These are phyloP conservation scores for Lasiodiplodia hormozganensis DNA, from an alignment of 2,329 filamentous ascomycete genomes.

Conservation along the genomic window DNA sequence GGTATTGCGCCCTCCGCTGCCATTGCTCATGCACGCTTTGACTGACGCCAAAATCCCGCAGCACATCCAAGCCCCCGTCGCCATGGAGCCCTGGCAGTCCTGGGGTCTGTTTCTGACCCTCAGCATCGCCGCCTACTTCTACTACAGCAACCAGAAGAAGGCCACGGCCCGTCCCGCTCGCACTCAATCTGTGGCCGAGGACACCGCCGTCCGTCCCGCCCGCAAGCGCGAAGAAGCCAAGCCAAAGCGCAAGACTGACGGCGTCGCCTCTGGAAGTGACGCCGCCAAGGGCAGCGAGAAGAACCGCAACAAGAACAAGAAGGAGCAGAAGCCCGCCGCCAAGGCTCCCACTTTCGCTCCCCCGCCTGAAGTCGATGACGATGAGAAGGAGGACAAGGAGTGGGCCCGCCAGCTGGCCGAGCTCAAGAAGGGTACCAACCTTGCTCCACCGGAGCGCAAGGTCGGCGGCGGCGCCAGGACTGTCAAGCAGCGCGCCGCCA, in stretches of 20 bases:
- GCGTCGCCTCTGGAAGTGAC: slow-evolving; percentile 16
- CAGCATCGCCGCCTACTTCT: slow-evolving; percentile 39
- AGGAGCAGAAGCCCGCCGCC: slow-evolving; percentile 39
- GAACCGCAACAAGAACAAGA: slow-evolving; percentile 27
- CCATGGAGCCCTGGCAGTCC: slow-evolving; percentile 35
- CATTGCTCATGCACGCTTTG: slow-evolving; percentile 21
- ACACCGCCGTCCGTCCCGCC: slow-evolving; percentile 17
- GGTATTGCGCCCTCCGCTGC: slow-evolving; percentile 18
- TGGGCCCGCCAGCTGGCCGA: slow-evolving; percentile 29
- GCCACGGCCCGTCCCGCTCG: slow-evolving; percentile 28
- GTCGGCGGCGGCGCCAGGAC: slow-evolving; percentile 28
- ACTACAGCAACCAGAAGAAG: slow-evolving; percentile 38
- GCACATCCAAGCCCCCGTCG: neutral
- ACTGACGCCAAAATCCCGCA: slow-evolving; percentile 17
- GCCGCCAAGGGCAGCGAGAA: slow-evolving; percentile 38
- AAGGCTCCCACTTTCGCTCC: slow-evolving; percentile 45
- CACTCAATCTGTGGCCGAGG: slow-evolving; percentile 14
- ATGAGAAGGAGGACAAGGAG: slow-evolving; percentile 43
- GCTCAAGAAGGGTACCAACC: slow-evolving; percentile 28
- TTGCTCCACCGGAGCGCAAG: slow-evolving; percentile 27
- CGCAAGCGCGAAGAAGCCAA: slow-evolving; percentile 27
- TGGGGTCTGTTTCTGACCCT: slow-evolving; percentile 44
- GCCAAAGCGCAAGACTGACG: slow-evolving; percentile 26
- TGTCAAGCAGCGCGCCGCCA: slow-evolving; percentile 30
- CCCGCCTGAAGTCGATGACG: slow-evolving; percentile 38